Evolutionary conservation across 441 rosid genomes (phyloP).

Genomic region (Erodium moschatum): DNA sequence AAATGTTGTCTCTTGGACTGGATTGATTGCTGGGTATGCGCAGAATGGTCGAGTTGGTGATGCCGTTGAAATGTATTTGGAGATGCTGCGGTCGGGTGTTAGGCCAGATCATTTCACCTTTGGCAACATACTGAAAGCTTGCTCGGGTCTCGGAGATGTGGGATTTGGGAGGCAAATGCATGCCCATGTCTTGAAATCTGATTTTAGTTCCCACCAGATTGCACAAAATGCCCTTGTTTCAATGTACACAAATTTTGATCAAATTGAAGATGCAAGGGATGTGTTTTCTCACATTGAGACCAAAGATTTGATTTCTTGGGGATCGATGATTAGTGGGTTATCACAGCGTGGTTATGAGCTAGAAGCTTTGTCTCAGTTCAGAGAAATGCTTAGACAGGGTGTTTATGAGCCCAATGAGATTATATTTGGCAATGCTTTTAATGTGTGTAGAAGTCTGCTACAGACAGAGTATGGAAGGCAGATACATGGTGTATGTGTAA

Average conservation of each 20-base stretch:
- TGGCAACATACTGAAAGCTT: conserved; percentile 46
- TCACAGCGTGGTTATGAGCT: conserved; percentile 39
- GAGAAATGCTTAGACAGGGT: conserved; percentile 39
- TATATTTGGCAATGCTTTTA: conserved; percentile 45
- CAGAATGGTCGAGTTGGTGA: conserved; percentile 33
- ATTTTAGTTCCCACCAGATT: conserved; percentile 30
- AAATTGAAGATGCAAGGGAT: conserved; percentile 32
- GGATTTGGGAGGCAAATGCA: conserved; percentile 47
- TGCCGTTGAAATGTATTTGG: conserved; percentile 33
- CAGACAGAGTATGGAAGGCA: conserved; percentile 43
- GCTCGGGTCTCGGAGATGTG: conserved; percentile 30
- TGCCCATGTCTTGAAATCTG: conserved; percentile 46
- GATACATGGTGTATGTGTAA: conserved; percentile 43
- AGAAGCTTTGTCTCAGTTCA: conserved; percentile 40
- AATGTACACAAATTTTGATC: conserved; percentile 43
- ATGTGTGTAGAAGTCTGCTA: conserved; percentile 41
- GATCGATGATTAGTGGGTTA: conserved; percentile 42
- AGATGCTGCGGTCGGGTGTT: conserved; percentile 35
- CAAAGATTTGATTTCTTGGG: conserved; percentile 55
- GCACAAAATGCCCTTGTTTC: conserved; percentile 48
- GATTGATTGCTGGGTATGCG: conserved; percentile 45
- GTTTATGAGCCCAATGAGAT: conserved; percentile 39
- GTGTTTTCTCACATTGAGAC: conserved; percentile 30
- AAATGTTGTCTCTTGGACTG: conserved; percentile 49
- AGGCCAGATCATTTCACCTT: conserved; percentile 43